Percentiles rank a stretch among this genome's conserved stretches.
These are phyloP conservation scores for Cardamine resedifolia DNA, from an alignment of 345 rosid genomes.

Conservation along the genomic window DNA sequence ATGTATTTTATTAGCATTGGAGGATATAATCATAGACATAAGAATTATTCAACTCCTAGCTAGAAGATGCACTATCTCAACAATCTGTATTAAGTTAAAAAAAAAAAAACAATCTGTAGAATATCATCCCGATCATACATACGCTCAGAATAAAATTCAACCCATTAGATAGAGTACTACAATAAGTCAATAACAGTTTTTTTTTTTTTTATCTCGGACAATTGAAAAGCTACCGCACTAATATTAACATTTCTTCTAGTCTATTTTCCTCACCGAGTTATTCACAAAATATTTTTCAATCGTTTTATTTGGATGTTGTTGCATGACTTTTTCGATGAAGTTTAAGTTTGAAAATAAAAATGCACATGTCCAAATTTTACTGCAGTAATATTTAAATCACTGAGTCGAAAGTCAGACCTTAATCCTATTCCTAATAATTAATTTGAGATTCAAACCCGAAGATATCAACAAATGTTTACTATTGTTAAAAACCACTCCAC, in stretches of 20 bases:
- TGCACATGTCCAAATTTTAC: background rate
- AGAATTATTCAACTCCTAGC: background rate
- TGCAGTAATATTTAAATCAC: background rate
- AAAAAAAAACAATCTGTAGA: too few relatives aligned
- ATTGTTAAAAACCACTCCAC: background rate
- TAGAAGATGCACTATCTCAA: slow-evolving; percentile 14
- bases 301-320: slow-evolving; percentile 10
- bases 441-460: background rate
- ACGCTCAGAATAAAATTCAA: background rate
- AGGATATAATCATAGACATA: background rate
- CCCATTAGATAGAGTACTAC: background rate
- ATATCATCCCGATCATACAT: background rate
- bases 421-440: background rate
- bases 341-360: background rate
- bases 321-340: background rate
- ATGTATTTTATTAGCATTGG: background rate
- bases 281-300: background rate
- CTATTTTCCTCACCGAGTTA: background rate
- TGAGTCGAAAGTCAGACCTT: background rate
- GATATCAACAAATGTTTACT: background rate
- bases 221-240: background rate
- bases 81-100: too few relatives aligned
- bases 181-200: background rate
- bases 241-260: background rate
- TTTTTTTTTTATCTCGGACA: background rate